Evolutionary conservation across 2,329 filamentous ascomycete genomes (phyloP), one percentile per base, ranked within the genome.

Genomic region (Colletotrichum cereale): DNA sequence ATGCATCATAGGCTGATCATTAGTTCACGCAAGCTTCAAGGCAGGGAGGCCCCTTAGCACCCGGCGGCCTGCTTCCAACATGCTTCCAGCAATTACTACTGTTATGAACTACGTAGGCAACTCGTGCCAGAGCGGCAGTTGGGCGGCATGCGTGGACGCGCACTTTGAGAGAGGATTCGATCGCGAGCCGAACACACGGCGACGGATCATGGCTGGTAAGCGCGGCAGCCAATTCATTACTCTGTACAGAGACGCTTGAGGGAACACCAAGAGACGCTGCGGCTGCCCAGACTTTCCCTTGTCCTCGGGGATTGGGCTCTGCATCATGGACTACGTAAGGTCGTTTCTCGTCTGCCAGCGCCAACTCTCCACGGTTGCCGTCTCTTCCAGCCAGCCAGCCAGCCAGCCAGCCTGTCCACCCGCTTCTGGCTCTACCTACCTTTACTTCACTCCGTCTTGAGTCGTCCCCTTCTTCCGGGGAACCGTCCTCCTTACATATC

Each of bases 1-100:
- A 42, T 68, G 68, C 68, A 71, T 71, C 69, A 71, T 71, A 57
- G 58, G 53, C 48, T 36, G 68, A 53, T 71, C 68, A 67, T 38
- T n/a, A 31, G 65, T 26, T 38, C 26, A 36, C 57, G 24, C 14
- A 57, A 56, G 56, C 42, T 36, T 26, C 42, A 21, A 36, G 8
- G 55, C 44, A 40, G 24, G 56, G 26, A 69, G 21, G 24, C 34
- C 29, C 58, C 44, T 50, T 24, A 24, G 42, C 31, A 62, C 50
- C 31, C n/a, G n/a, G 60, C 31, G 58, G 58, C 42, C 58, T 26
- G 44, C 10, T 38, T 24, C 21, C 21, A 38, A 21, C 42, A 3
- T 44, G 42, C 42, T 44, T 14, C 16, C 52, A 55, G 50, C 50
- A 53, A 14, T 7, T 4, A 53, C n/a, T n/a, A n/a, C n/a, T n/a